Evolutionary conservation across 495 filamentous ascomycete genomes (phyloP), one percentile per base, ranked within the genome.

Genomic region (Oidiodendron maius): DNA sequence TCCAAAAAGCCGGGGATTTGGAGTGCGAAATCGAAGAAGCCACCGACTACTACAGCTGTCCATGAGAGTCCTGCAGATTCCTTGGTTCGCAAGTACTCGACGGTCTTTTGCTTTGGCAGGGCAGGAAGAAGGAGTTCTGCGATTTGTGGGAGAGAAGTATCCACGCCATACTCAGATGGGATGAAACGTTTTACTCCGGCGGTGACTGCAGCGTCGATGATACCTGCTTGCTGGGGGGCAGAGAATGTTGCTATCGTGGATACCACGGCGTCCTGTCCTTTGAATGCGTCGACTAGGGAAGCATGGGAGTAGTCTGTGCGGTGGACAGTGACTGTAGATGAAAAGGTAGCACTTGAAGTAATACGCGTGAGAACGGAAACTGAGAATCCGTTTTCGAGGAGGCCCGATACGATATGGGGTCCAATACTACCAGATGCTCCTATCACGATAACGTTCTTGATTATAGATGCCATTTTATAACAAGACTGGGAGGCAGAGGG

Each of bases 141-240:
- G 63, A 3, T 54, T 37, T 9, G 36, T n/a, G n/a, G n/a, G n/a
- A n/a, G n/a, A n/a, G n/a, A n/a, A 45, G 46, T 80, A 18, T 51
- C 74, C 17, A 44, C 39, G 18, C 72, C 72, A 51, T 62, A 85
- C 38, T 69, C 70, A 60, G 84, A 84, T 15, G 84, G 83, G 25
- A 86, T 56, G 42, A 87, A 59, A 64, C 77, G 85, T 0, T 59
- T 62, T 0, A 87, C 77, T 3, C 72, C 74, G 1, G 84, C 83
- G 34, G 74, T 65, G 3, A 68, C 77, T 1, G 84, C 84, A 0
- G 83, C 83, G 2, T 70, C 53, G 51, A 83, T 61, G 44, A 87
- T 66, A 38, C 69, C 65, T 23, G 43, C 41, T 13, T 81, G 71
- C 1, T 70, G 67, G 3, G 51, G 55, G 0, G 73, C 63, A 0